Evolutionary conservation across 2,329 filamentous ascomycete species (phyloP).

Genomic region (Aspergillus sp.): DNA sequence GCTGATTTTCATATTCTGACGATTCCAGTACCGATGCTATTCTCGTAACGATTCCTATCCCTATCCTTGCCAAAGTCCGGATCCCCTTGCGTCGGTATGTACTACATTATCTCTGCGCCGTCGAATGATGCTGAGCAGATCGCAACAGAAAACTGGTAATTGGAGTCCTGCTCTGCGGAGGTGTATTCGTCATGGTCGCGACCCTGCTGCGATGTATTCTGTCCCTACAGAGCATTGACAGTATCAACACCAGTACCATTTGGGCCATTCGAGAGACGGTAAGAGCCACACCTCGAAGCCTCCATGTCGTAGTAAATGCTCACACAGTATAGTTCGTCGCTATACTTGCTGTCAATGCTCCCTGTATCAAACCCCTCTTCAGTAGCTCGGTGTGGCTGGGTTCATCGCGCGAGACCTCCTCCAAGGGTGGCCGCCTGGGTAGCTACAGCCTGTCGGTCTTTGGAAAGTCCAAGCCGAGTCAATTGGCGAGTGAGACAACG

Average conservation of each 20-base stretch:
- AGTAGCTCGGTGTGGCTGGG: constrained; percentile 19
- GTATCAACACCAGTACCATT: constrained; percentile 40
- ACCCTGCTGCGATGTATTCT: constrained; percentile 43
- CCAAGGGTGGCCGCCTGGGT: neutral
- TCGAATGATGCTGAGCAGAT: neutral
- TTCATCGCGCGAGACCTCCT: constrained; percentile 10
- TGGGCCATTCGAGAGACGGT: constrained; percentile 47
- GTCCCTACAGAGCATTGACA: constrained; percentile 34
- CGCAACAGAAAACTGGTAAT: constrained; percentile 35
- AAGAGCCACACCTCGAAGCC: constrained; percentile 3
- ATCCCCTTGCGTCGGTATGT: constrained; percentile 30
- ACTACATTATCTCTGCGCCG: neutral
- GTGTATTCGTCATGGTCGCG: constrained; percentile 45
- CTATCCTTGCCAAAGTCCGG: constrained; percentile 41
- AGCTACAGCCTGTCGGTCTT: constrained; percentile 10
- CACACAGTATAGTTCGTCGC: constrained; percentile 37
- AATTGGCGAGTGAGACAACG: neutral
- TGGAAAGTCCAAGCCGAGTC: constrained; percentile 7
- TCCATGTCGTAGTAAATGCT: too few species aligned
- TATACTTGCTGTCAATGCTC: constrained; percentile 45
- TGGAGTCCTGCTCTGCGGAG: constrained; percentile 41
- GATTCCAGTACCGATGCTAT: constrained; percentile 4
- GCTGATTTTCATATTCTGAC: constrained; percentile 8
- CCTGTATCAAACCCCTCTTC: constrained; percentile 43
- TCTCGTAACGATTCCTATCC: constrained; percentile 38